Conservation (phyloP, 495 filamentous ascomycete genomes). For the Lepraria neglecta region DNA sequence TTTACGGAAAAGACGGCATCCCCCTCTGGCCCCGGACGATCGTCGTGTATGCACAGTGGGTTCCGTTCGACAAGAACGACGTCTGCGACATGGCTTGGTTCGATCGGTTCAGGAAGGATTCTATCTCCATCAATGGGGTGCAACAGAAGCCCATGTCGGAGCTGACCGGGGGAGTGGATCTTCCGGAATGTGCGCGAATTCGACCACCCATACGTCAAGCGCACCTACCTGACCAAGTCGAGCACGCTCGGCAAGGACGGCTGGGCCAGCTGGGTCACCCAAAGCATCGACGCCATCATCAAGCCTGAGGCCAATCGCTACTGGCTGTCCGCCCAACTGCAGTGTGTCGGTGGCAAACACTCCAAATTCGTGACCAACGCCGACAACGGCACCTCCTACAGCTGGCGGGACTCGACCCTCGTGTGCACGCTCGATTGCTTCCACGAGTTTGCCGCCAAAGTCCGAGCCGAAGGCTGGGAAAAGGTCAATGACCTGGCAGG, state of each 20-base stretch:
- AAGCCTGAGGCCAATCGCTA: neutral
- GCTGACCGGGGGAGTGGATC: neutral
- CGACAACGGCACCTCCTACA: constrained; percentile 10
- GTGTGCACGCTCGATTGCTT: constrained; percentile 4
- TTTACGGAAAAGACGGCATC: constrained; percentile 33
- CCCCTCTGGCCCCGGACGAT: no score
- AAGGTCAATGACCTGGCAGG: neutral
- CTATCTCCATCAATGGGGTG: neutral
- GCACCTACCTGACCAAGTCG: neutral
- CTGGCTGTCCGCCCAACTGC: neutral
- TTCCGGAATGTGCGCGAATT: neutral
- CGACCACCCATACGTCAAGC: constrained; percentile 2
- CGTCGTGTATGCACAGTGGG: constrained; percentile 41
- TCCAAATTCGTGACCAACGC: constrained; percentile 3
- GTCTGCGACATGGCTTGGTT: neutral
- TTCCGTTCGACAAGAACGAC: constrained; percentile 28
- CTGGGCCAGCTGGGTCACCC: neutral
- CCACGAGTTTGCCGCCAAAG: neutral
- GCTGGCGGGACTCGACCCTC: constrained; percentile 11
- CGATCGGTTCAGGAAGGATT: neutral
- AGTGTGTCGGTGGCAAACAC: neutral
- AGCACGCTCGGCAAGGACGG: neutral
- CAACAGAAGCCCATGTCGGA: neutral
- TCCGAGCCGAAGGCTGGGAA: neutral
- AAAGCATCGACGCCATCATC: neutral